Base-by-base conservation (phyloP, 2,329 filamentous ascomycete species). In the Berkeleyomyces basicola region DNA sequence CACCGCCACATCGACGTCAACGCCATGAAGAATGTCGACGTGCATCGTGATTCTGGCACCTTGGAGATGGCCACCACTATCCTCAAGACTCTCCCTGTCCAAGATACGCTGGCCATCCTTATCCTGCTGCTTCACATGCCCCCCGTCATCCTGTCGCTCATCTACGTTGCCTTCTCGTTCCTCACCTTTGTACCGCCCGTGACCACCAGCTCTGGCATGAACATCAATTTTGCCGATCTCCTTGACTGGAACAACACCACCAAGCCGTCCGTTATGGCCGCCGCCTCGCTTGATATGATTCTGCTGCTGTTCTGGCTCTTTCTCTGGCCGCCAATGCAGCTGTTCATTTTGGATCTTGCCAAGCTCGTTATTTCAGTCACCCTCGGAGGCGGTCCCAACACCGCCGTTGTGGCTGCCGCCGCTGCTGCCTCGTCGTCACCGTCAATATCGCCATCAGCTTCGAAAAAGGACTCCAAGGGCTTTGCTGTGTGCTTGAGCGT, bases 21-120 rank as follows among this genome's bases (percentile, higher is more conserved):
- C 71, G 80, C 81, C 67, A 80, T 82, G 71, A 86, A 85, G 73
- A 82, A 86, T 68, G 78, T 79, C 67, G 79, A 85, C 65, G 79
- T 86, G 62, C 86, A 87, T 70, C 84, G 84, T 68, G 83, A 87
- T 71, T 78, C 84, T 62, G 87, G 87, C 64, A 83, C 88, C 58
- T 75, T 95, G 68, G 85, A 88, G 69, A 79, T 95, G 67, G 86
- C 87, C 66, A 82, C 88, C 68, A 96, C 90, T 62, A 92, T 97
- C 69, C 82, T 97, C 72, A 85, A 84, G 70, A 90, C 90, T 61
- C 92, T 91, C 70, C 92, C 92, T 61, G 84, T 96, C 71, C 88
- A 90, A 76, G 92, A 97, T 76, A 96, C 92, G 65, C 89, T 96
- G 74, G 90, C 92, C 71, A 96, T 97, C 70, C 84, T 97, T 72